phyloP scores from a whole-genome alignment of 306 rosid genomes.

The Gastrolobium bilobum region DNA sequence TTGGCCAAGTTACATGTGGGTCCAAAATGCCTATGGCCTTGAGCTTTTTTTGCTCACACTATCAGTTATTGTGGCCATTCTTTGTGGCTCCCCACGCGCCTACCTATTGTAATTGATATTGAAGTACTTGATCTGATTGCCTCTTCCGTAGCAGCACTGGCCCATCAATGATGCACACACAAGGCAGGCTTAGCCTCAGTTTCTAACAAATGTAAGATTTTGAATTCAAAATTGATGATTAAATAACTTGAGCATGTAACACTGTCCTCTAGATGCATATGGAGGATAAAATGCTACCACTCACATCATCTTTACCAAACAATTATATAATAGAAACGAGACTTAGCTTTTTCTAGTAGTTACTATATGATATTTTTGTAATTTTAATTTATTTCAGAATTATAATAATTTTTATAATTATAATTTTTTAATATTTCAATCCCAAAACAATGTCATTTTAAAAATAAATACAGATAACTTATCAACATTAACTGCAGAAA shows the following conservation, averaged over 20 bases:
- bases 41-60: not conserved
- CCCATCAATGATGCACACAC: slow-evolving; percentile 50
- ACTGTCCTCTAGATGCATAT: not conserved
- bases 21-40: not conserved
- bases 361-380: too few species aligned
- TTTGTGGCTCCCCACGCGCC: slow-evolving; percentile 44
- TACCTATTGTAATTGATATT: slow-evolving; percentile 17
- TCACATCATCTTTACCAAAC: too few species aligned
- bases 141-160: slow-evolving; percentile 44
- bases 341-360: too few species aligned
- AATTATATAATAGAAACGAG: too few species aligned
- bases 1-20: slow-evolving; percentile 36
- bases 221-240: slow-evolving; percentile 36
- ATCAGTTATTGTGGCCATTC: not conserved
- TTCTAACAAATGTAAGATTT: not conserved
- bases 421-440: too few species aligned
- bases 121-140: not conserved
- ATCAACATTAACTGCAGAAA: too few species aligned
- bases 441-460: too few species aligned
- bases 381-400: too few species aligned
- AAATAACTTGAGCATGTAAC: not conserved
- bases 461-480: too few species aligned
- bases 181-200: slow-evolving; percentile 21
- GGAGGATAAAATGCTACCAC: not conserved
- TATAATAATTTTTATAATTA: too few species aligned